Evolutionary conservation across 495 filamentous ascomycete species (phyloP), one percentile per base, ranked within the genome.

Genomic region (Rhizodiscina lignyota): DNA sequence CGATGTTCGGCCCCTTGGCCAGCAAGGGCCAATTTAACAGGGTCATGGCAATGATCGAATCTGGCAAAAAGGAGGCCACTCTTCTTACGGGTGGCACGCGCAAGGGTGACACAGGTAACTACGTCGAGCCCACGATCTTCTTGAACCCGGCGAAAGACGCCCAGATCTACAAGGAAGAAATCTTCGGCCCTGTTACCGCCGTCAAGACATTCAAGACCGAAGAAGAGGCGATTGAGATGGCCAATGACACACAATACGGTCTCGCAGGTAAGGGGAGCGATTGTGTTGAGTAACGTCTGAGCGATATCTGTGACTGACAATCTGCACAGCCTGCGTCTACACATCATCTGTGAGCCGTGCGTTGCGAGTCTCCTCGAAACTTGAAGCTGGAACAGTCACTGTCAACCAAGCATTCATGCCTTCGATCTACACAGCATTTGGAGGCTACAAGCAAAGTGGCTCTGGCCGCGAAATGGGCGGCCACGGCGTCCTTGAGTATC

Each of bases 351-450:
- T 94, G 42, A 70, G 70, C 48, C 72, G 70, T 44, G 83, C 79
- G 13, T 87, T 94, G 63, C 68, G 81, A 15, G 72, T 93, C 1
- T 86, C 87, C 4, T 63, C 72, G 36, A 73, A 76, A 32, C 82
- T 96, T 41, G 82, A 94, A 55, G 74, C 84, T 2, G 87, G 87
- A 30, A 93, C 91, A 83, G 86, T 94, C 26, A 94, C 85, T 85
- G 77, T 96, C 55, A 94, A 94, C 60, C 57, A 81, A 24, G 70
- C 92, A 26, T 83, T 82, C 3, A 92, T 93, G 52, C n/a, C n/a
- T n/a, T n/a, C n/a, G n/a, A n/a, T n/a, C n/a, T n/a, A n/a, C n/a
- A n/a, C n/a, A n/a, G n/a, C n/a, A n/a, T n/a, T n/a, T n/a, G 87
- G 87, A 22, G 87, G 87, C 17, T 81, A 94, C 40, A 94, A 94